These are phyloP conservation scores for Trypanosomatidae sp. DNA, from an alignment of 208 protist genomes.

Conservation along the genomic window DNA sequence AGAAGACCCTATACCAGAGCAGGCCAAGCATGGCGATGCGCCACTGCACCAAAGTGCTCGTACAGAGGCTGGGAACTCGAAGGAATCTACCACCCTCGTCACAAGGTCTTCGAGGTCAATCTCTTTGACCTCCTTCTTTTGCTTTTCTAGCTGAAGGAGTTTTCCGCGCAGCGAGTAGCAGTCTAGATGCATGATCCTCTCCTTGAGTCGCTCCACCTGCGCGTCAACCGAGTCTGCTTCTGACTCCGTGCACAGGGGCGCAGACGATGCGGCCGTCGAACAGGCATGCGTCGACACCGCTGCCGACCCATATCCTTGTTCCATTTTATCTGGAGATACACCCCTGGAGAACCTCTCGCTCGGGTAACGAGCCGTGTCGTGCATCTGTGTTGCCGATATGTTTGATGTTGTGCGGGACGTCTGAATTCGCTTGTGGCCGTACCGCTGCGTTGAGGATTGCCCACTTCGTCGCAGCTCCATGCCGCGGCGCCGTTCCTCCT, in stretches of 20 bases:
- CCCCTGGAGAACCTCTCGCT: neutral
- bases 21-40: neutral
- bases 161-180: slow-evolving; percentile 50
- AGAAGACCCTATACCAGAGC: neutral
- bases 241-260: slow-evolving; percentile 1
- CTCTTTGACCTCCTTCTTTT: slow-evolving; percentile 42
- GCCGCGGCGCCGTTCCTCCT: slow-evolving; percentile 22
- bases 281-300: slow-evolving; percentile 4
- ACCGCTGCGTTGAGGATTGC: neutral
- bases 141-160: slow-evolving; percentile 56
- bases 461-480: slow-evolving; percentile 10
- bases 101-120: slow-evolving; percentile 43
- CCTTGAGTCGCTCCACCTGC: slow-evolving; percentile 43
- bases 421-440: slow-evolving; percentile 17
- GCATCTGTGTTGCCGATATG: neutral
- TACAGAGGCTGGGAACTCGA: slow-evolving; percentile 53
- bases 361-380: neutral
- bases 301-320: neutral
- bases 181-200: slow-evolving; percentile 36
- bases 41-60: slow-evolving; percentile 45
- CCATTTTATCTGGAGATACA: neutral
- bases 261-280: neutral
- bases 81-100: slow-evolving; percentile 27
- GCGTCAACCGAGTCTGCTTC: slow-evolving; percentile 33
- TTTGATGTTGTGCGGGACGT: slow-evolving; percentile 22